phyloP scores from a whole-genome alignment of 2,329 filamentous ascomycete genomes.

The Calonectria pauciramosa region DNA sequence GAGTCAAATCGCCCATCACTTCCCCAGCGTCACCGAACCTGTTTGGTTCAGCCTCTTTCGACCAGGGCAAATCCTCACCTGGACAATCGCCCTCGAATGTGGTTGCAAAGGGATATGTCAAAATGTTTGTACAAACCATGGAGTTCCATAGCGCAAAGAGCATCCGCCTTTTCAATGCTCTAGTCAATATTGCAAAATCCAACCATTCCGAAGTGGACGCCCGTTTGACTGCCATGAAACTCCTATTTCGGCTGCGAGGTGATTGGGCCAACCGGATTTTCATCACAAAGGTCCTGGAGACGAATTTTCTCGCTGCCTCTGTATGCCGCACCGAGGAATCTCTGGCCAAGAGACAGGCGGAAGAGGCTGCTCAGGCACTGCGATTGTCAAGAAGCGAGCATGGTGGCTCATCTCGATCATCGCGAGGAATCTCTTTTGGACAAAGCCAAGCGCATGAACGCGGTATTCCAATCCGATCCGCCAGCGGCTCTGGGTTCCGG shows the following conservation, averaged over 20 bases:
- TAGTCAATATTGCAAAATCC: constrained; percentile 75
- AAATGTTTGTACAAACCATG: constrained; percentile 82
- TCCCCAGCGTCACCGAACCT: constrained; percentile 45
- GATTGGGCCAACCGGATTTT: constrained; percentile 85
- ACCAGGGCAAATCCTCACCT: constrained; percentile 41
- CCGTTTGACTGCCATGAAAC: constrained; percentile 80
- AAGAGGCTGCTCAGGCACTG: constrained; percentile 63
- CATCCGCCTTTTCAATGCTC: constrained; percentile 70
- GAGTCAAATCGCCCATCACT: constrained; percentile 58
- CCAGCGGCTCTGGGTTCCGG: constrained; percentile 56
- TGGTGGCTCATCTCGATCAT: constrained; percentile 53
- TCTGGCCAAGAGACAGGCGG: constrained; percentile 63
- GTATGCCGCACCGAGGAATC: constrained; percentile 75
- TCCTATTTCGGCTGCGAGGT: constrained; percentile 86
- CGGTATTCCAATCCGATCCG: constrained; percentile 55
- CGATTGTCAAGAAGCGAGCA: constrained; percentile 62
- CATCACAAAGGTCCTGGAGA: constrained; percentile 78
- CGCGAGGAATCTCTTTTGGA: constrained; percentile 67
- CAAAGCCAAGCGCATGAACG: constrained; percentile 62
- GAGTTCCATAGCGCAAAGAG: constrained; percentile 76
- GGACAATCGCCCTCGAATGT: constrained; percentile 75
- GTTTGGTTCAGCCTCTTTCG: constrained; percentile 35
- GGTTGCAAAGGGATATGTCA: constrained; percentile 78
- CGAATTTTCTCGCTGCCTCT: constrained; percentile 78
- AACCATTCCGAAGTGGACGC: constrained; percentile 75